A percentile compares a stretch with the other conserved stretches of the same genome.
Evolutionary conservation across 2,329 filamentous ascomycete species (phyloP).

Genomic region (Rhynchosporium secalis): DNA sequence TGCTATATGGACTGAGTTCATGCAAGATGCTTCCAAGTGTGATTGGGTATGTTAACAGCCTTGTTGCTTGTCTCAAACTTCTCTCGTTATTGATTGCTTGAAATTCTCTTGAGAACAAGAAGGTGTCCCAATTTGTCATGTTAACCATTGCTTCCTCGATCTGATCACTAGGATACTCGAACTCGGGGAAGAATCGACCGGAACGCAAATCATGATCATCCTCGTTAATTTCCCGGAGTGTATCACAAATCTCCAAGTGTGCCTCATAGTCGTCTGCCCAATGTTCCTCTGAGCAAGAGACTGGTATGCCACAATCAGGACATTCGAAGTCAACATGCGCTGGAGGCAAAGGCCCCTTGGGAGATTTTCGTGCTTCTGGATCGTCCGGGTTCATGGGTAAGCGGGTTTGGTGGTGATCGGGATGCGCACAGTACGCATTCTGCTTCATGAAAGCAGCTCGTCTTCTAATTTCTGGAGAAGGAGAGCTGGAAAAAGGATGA

Average conservation of each 20-base stretch:
- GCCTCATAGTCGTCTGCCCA: slow-evolving; percentile 95
- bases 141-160: slow-evolving; percentile 92
- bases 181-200: slow-evolving; percentile 90
- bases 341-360: slow-evolving; percentile 61
- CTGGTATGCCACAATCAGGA: slow-evolving; percentile 90
- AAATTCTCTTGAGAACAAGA: slow-evolving; percentile 89
- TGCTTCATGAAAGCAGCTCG: slow-evolving; percentile 90
- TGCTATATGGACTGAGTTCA: slow-evolving; percentile 88
- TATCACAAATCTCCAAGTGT: slow-evolving; percentile 90
- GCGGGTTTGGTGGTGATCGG: slow-evolving; percentile 76
- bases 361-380: slow-evolving; percentile 58
- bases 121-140: slow-evolving; percentile 98
- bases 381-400: slow-evolving; percentile 64
- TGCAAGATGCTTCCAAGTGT: slow-evolving; percentile 91
- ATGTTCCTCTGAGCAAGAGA: slow-evolving; percentile 92
- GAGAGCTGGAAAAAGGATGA: slow-evolving; percentile 86
- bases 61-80: slow-evolving; percentile 88
- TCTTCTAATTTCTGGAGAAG: slow-evolving; percentile 81
- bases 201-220: slow-evolving; percentile 94
- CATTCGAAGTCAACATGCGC: slow-evolving; percentile 92
- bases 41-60: slow-evolving; percentile 88
- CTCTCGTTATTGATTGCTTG: slow-evolving; percentile 88
- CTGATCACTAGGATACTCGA: slow-evolving; percentile 84
- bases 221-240: slow-evolving; percentile 89
- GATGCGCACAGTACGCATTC: slow-evolving; percentile 88